Evolutionary conservation across 257 asterid species (phyloP).

Genomic region (Solanum microdontum): DNA sequence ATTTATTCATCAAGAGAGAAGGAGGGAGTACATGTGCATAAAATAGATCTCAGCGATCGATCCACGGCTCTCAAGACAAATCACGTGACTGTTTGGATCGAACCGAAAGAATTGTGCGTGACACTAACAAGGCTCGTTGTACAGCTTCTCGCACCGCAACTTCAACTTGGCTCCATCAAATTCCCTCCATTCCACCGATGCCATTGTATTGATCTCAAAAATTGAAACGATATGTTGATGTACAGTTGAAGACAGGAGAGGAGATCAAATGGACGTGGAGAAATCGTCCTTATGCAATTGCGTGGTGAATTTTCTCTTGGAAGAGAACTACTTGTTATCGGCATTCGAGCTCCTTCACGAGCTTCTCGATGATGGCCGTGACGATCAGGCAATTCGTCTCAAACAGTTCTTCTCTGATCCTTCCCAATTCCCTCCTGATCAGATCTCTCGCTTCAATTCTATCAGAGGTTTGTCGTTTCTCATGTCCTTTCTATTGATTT

Average conservation of each 20-base stretch:
- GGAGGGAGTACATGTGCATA: neutral
- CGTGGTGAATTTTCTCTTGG: conserved; percentile 82
- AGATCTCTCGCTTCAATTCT: conserved; percentile 72
- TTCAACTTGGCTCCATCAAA: neutral
- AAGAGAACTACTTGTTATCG: conserved; percentile 80
- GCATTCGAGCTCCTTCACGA: conserved; percentile 98
- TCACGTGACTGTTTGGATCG: neutral
- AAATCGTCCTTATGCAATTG: conserved; percentile 92
- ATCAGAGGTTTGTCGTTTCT: conserved; percentile 48
- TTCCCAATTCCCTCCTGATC: conserved; percentile 76
- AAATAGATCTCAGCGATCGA: neutral
- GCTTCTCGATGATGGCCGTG: conserved; percentile 89
- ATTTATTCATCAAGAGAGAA: too few relatives aligned
- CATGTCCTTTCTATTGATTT: neutral
- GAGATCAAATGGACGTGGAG: conserved; percentile 76
- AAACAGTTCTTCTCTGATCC: conserved; percentile 79
- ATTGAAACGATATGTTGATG: neutral
- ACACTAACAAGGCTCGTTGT: neutral
- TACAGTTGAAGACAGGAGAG: neutral
- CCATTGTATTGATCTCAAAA: neutral
- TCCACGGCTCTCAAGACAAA: neutral
- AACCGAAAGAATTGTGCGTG: neutral
- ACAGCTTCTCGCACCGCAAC: neutral
- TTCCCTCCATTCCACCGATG: neutral
- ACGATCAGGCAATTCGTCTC: conserved; percentile 86